phyloP scores from a whole-genome alignment of 805 yeast species.

The Sugiyamaella valdiviana region DNA sequence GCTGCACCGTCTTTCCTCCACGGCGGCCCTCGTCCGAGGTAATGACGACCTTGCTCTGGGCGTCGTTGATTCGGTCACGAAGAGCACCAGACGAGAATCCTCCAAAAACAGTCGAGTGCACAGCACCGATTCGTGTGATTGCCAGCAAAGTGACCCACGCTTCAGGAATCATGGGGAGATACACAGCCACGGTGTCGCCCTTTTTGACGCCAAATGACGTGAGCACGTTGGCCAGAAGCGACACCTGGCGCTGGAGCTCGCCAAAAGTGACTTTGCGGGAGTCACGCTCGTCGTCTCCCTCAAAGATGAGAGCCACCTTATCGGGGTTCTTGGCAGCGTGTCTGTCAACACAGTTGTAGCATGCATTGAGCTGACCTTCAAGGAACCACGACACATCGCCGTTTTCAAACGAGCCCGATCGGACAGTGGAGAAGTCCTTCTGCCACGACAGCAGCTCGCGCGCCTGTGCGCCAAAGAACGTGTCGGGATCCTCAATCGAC shows the following conservation, averaged over 20 bases:
- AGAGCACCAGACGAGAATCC: constrained; percentile 94
- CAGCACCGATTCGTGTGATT: constrained; percentile 86
- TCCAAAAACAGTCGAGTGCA: constrained; percentile 94
- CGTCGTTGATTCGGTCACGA: constrained; percentile 84
- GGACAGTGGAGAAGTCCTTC: constrained; percentile 59
- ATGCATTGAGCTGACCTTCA: constrained; percentile 88
- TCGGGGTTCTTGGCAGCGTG: constrained; percentile 86
- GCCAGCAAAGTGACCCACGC: constrained; percentile 94
- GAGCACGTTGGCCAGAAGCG: constrained; percentile 79
- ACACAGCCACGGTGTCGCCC: constrained; percentile 96
- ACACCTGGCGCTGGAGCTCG: constrained; percentile 77
- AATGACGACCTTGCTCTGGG: constrained; percentile 76
- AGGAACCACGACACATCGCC: constrained; percentile 92
- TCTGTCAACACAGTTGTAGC: constrained; percentile 91
- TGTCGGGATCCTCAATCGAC: constrained; percentile 73
- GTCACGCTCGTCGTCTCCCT: constrained; percentile 83
- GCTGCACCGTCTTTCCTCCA: constrained; percentile 89
- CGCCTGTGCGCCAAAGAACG: constrained; percentile 75
- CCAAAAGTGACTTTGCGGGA: constrained; percentile 74
- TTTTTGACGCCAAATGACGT: constrained; percentile 78
- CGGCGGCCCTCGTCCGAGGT: constrained; percentile 94
- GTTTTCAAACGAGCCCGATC: constrained; percentile 56
- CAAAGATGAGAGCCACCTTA: constrained; percentile 67
- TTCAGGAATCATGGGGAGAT: constrained; percentile 97
- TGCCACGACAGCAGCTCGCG: constrained; percentile 72